Base-by-base conservation (phyloP, 192 early-diverging fungal species). In the Rhizophagus sp. region DNA sequence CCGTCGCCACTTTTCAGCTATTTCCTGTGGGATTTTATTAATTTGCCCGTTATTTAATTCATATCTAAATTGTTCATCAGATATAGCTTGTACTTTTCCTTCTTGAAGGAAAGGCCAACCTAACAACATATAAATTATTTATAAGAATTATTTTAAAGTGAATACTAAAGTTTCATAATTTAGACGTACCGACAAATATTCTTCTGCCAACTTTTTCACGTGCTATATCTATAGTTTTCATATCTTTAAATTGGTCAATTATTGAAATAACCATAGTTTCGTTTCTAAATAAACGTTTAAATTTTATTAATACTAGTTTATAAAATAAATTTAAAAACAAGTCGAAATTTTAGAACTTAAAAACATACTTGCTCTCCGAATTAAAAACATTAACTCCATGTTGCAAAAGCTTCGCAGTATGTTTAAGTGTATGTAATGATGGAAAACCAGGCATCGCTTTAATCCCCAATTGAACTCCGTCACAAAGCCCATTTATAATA, bases 61-160 rank as follows among this genome's bases (percentile, higher is more conserved):
- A 77, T 94, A 94, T 62, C 81, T 83, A 81, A 89, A 90, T 25
- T 84, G 73, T 44, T 90, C 91, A 82, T 97, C 94, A 2, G 90
- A 90, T 17, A 99, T 89, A 33, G 89, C 88, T 15, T 91, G 84
- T 3, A 98, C 91, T 1, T 90, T 83, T 0, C 93, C 91, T 80
- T 99, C 97, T 76, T 87, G 88, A 75, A 98, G 84, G 79, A 94
- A 97, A 36, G 98, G 98, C 92, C 96, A 99, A 2, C 88, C 85
- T 76, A 87, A 81, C 82, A 83, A 84, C 2, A 73, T 47, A 71
- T 52, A 74, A 49, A 47, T 13, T 15, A 30, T 2, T 30, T 13
- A 0, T 74, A 7, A 34, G 8, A 57, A 33, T 61, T 2, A 24
- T 3, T 3, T 25, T 25, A 73, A 24, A 4, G 11, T 39, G 2